Conservation (phyloP, 2,329 filamentous ascomycete species). For the Arthrocladium fulminans region DNA sequence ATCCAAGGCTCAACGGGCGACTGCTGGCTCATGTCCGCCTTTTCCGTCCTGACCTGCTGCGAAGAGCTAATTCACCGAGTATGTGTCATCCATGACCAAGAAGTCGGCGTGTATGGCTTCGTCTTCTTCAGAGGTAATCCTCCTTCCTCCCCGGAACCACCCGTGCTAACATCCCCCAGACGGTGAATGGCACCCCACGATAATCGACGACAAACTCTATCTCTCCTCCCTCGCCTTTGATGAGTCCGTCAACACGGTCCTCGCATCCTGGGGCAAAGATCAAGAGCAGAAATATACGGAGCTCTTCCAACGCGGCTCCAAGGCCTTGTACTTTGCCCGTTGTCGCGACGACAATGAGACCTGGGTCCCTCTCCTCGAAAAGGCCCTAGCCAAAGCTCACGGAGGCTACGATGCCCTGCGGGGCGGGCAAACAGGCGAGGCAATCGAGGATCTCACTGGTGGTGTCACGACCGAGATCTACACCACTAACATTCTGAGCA, state of each 20-base stretch:
- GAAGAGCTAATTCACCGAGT: conserved; percentile 60
- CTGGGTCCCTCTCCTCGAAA: conserved; percentile 72
- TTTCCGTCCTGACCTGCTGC: conserved; percentile 69
- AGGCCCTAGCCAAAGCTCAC: conserved; percentile 77
- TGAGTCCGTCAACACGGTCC: conserved; percentile 58
- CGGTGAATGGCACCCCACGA: conserved; percentile 84
- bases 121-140: conserved; percentile 61
- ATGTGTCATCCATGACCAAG: conserved; percentile 63
- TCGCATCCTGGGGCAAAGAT: conserved; percentile 40
- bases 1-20: conserved; percentile 70
- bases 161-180: conserved; percentile 38
- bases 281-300: conserved; percentile 62
- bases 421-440: conserved; percentile 61
- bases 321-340: conserved; percentile 69
- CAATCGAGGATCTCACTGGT: conserved; percentile 51
- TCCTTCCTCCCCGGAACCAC: neutral
- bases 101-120: conserved; percentile 74
- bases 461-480: conserved; percentile 41
- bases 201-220: conserved; percentile 85
- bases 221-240: conserved; percentile 76
- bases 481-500: conserved; percentile 46
- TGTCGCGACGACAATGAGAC: conserved; percentile 70
- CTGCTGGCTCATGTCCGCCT: conserved; percentile 76
- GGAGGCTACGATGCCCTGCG: conserved; percentile 69
- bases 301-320: conserved; percentile 64